Evolutionary conservation across 139 green algal genomes (phyloP).

Genomic region (Yamagishiella unicocca): DNA sequence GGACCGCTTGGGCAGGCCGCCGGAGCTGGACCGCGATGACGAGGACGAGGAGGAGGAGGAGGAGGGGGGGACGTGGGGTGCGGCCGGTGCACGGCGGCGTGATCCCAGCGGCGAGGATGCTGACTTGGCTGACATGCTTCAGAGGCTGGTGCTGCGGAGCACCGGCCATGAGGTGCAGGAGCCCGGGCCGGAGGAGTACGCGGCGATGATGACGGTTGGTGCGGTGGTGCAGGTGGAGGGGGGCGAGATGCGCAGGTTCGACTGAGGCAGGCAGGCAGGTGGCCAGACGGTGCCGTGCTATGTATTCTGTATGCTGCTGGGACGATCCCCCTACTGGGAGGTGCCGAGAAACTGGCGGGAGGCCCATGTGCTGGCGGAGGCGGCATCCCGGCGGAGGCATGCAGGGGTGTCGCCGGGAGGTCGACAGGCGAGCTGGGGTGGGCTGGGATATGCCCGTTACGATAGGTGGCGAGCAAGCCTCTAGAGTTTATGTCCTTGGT

Average conservation of each 20-base stretch:
- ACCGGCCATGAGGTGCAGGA: not conserved
- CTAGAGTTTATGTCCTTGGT: too few species aligned
- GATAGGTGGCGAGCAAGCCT: too few species aligned
- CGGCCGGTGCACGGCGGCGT: not conserved
- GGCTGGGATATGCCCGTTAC: too few species aligned
- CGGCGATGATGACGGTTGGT: not conserved
- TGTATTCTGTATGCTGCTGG: too few species aligned
- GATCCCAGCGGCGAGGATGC: too few species aligned
- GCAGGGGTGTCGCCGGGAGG: too few species aligned
- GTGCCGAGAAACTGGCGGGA: too few species aligned
- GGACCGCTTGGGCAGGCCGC: not conserved
- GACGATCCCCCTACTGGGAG: too few species aligned
- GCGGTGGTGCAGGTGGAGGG: constrained; percentile 16
- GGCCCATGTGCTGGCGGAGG: too few species aligned
- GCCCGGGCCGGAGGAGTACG: not conserved
- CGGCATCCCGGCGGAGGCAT: too few species aligned
- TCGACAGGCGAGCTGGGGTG: too few species aligned
- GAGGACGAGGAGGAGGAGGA: constrained; percentile 1
- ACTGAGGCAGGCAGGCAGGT: not conserved
- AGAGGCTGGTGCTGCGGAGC: constrained; percentile 22
- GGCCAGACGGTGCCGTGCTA: too few species aligned
- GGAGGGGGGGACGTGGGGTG: not conserved
- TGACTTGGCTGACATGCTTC: constrained; percentile 3
- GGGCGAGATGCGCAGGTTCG: constrained; percentile 32
- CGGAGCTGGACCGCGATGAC: not conserved